Evolutionary conservation across 129 eudicot genomes (phyloP), one percentile per base, ranked within the genome.

Genomic region (Flaveria bidentis): DNA sequence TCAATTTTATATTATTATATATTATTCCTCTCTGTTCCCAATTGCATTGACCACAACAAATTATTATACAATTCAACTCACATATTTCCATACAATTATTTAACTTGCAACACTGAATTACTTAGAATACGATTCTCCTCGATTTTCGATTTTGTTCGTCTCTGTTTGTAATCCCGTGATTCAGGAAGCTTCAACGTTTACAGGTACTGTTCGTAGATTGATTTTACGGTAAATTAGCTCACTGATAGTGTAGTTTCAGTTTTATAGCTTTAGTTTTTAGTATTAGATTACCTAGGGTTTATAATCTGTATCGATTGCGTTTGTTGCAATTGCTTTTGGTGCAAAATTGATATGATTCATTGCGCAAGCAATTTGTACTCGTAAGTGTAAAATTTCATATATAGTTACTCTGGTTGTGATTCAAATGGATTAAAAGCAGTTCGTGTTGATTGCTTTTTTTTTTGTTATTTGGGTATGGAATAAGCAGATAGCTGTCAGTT

Each of bases 101-200:
- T 17, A 60, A 78, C 66, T 60, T 61, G 17, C 45, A 30, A 5
- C 75, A 68, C 75, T 56, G 60, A 67, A 22, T 44, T 42, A 55
- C 81, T 67, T 11, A 41, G 26, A 67, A 23, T 55, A 44, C 15
- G 46, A 56, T 33, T 46, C 36, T 77, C 6, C 50, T n/a, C 39
- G 2, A 1, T 11, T 12, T 62, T 71, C 18, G 11, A 47, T 49
- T 60, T 61, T 47, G 1, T 61, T 51, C 10, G 14, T 63, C 45
- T 39, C 72, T 50, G 78, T 36, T 39, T 50, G 16, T 47, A 36
- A 58, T 71, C 82, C 22, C 16, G 67, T 79, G 78, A 72, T 51
- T 62, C 20, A 22, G 30, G 68, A 68, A 67, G 75, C 58, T 77
- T 77, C 81, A 14, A 12, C 49, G 47, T 13, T 71, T 12, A 15